Percentiles rank a stretch among this genome's conserved stretches.
phyloP scores from a whole-genome alignment of 164 flowering plant genomes.

The Umbilicus rupestris region DNA sequence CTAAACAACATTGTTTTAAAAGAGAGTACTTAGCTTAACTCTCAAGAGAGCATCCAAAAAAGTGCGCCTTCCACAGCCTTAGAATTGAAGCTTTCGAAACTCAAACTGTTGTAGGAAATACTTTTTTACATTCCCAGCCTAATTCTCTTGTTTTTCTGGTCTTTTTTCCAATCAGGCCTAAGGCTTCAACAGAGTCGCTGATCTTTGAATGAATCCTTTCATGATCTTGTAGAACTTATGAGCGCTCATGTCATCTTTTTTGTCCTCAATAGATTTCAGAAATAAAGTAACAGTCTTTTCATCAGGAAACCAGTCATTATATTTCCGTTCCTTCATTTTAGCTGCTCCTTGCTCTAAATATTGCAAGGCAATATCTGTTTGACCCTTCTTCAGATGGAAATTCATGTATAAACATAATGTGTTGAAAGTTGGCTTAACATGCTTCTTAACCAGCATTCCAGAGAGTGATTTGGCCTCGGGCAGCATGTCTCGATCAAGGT shows the following conservation, averaged over 20 bases:
- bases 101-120: no score
- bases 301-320: constrained; percentile 32
- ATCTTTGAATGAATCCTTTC: constrained; percentile 25
- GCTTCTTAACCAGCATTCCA: constrained; percentile 13
- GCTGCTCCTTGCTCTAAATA: constrained; percentile 19
- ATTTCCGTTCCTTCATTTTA: constrained; percentile 6
- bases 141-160: no score
- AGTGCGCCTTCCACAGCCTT: no score
- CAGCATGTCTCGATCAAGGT: constrained; percentile 25
- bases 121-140: no score
- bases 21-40: no score
- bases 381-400: constrained; percentile 19
- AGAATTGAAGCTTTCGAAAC: no score
- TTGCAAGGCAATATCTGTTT: constrained; percentile 22
- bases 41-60: no score
- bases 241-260: constrained; percentile 41
- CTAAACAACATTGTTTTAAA: no score
- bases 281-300: constrained; percentile 25
- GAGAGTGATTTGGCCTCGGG: constrained; percentile 21
- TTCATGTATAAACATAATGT: constrained; percentile 18
- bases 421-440: constrained; percentile 12
- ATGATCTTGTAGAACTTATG: constrained; percentile 43
- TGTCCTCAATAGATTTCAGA: constrained; percentile 28
- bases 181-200: constrained; percentile 12
- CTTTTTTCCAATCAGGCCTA: no score